phyloP scores from a whole-genome alignment of 768 basidiomycete species.

The Suillus subaureus region DNA sequence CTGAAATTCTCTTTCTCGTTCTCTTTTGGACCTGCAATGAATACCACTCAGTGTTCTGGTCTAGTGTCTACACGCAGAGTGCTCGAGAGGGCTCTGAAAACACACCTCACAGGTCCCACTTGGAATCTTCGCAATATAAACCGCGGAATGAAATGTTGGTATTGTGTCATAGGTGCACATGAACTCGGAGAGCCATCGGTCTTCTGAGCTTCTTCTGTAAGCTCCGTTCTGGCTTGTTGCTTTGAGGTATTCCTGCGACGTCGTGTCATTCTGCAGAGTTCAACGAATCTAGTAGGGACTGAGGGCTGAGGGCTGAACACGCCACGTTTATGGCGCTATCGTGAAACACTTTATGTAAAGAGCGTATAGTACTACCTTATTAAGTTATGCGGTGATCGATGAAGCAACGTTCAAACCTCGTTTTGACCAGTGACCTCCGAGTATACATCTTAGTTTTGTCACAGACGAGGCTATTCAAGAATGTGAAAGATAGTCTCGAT shows the following conservation, averaged over 20 bases:
- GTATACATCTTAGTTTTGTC: too few relatives aligned
- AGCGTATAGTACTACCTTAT: background rate
- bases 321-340: background rate
- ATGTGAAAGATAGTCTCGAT: too few relatives aligned
- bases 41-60: background rate
- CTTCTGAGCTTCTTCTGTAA: background rate
- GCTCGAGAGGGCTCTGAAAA: background rate
- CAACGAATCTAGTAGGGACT: background rate
- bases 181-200: background rate
- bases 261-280: background rate
- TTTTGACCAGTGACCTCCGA: too few relatives aligned
- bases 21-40: constrained; percentile 12
- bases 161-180: constrained; percentile 2
- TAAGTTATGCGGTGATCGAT: too few relatives aligned
- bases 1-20: constrained; percentile 11
- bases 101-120: constrained; percentile 11
- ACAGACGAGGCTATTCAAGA: too few relatives aligned
- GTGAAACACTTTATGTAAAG: background rate
- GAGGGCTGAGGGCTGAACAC: background rate
- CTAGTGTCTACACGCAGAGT: background rate
- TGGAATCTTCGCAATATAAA: constrained; percentile 16
- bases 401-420: too few relatives aligned
- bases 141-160: constrained; percentile 17
- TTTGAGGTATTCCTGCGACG: background rate
- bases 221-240: background rate